Conservation (phyloP, 192 early-diverging fungal species). For the Pecoramyces ruminantium region DNA sequence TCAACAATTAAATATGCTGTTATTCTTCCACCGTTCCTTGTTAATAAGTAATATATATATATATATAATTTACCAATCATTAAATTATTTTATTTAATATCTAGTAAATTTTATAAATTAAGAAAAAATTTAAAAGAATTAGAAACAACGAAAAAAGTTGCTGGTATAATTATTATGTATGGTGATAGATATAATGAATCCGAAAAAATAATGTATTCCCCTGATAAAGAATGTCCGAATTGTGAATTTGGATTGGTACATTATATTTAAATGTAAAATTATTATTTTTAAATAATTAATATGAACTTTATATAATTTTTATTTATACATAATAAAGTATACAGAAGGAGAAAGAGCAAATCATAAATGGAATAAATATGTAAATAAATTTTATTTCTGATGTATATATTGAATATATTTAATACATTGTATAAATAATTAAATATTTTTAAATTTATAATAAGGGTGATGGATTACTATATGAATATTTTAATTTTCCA, state of each 20-base stretch:
- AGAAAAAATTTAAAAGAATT: too few species aligned
- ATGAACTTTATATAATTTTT: too few species aligned
- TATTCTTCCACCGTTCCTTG: neutral
- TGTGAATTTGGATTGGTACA: conserved; percentile 43
- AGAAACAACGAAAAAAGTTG: conserved; percentile 15
- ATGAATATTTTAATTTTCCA: conserved; percentile 40
- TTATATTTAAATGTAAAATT: conserved; percentile 50
- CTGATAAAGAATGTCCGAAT: conserved; percentile 46
- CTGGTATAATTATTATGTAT: conserved; percentile 35
- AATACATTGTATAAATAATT: too few species aligned
- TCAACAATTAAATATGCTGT: neutral
- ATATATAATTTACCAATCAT: too few species aligned
- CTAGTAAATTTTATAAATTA: too few species aligned
- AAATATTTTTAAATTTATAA: neutral
- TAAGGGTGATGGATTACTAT: conserved; percentile 40
- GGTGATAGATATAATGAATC: conserved; percentile 18
- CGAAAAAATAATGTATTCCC: conserved; percentile 22
- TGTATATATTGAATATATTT: too few species aligned
- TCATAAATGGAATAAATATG: neutral
- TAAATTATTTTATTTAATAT: too few species aligned
- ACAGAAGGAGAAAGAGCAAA: neutral
- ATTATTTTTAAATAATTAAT: too few species aligned
- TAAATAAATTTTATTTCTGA: too few species aligned
- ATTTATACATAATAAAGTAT: conserved; percentile 15
- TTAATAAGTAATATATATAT: neutral